Base-by-base conservation (phyloP, 164 flowering plant species). In the Cinnamomum micranthum region DNA sequence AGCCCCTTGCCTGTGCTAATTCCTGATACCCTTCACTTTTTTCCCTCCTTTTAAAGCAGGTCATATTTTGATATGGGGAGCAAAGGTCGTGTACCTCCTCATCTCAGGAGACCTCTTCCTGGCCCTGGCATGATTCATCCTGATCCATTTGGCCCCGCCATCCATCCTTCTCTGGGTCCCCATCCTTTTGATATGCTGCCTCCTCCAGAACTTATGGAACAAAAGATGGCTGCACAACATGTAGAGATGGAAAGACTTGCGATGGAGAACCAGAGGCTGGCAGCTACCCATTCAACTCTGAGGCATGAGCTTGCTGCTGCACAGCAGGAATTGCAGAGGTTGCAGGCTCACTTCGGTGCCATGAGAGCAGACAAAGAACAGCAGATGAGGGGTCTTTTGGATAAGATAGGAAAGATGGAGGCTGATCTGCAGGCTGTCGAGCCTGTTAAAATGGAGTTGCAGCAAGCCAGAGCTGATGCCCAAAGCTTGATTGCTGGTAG, bases 241-340 rank as follows among this genome's bases (percentile, higher is more conserved):
- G 80, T 81, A 65, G 99, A 95, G 84, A 90, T 95, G 84, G 87
- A 91, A 80, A 89, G 81, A 68, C 91, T 95, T 51, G 95, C 84
- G 6, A 85, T 85, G 19, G 98, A 95, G 82, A 95, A 95, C 77
- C 98, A 87, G 77, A 86, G 96, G 82, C 92, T 95, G 80, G 99
- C 99, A 28, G 85, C 91, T 23, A 93, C 98, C 10, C 99, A 93
- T 78, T 88, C 87, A 28, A 79, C 88, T 69, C 79, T 93, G 82
- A 85, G 99, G 73, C 95, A 93, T 76, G 97, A 93, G 70, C 93
- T 95, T 72, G 97, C 97, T 70, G 87, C 88, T 2, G 90, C 96
- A 15, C 95, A 93, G 77, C 92, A 91, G 72, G 98, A 93, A 82
- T 74, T 92, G 83, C 92, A 90, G 82, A 82, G 89, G 41, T 59